These are phyloP conservation scores for Botrytis medusae DNA, from an alignment of 2,329 filamentous ascomycete genomes.

Conservation along the genomic window DNA sequence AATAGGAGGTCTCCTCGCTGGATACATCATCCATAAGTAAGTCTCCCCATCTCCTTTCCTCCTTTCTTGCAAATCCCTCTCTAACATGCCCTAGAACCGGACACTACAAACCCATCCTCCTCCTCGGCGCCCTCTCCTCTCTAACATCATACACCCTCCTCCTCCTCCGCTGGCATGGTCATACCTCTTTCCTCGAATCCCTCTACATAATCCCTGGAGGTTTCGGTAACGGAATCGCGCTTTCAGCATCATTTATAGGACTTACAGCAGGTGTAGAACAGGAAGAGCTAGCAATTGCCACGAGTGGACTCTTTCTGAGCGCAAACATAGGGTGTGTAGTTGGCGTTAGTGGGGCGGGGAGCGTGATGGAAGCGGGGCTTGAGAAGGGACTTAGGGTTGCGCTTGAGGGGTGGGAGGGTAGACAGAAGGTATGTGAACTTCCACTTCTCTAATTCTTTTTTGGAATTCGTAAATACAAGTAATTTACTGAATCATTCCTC, in stretches of 20 bases:
- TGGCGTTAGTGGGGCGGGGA: slow-evolving; percentile 29
- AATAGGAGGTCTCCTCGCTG: slow-evolving; percentile 60
- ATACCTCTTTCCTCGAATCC: slow-evolving; percentile 56
- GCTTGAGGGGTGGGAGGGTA: slow-evolving; percentile 23
- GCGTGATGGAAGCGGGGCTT: slow-evolving; percentile 28
- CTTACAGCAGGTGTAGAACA: slow-evolving; percentile 49
- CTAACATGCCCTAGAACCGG: slow-evolving; percentile 47
- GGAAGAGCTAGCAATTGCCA: slow-evolving; percentile 50
- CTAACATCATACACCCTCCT: slow-evolving; percentile 53
- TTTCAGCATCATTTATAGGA: slow-evolving; percentile 50
- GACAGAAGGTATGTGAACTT: slow-evolving; percentile 14
- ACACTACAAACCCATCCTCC: slow-evolving; percentile 55
- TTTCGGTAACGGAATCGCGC: slow-evolving; percentile 50
- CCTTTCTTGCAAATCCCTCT: neutral
- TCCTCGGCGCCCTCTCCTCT: slow-evolving; percentile 51
- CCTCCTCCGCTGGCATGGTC: slow-evolving; percentile 57
- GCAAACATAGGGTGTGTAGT: slow-evolving; percentile 30
- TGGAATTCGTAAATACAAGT: fast-evolving
- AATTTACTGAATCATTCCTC: neutral
- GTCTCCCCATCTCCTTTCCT: neutral
- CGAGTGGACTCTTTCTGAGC: slow-evolving; percentile 48
- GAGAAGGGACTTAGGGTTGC: slow-evolving; percentile 25
- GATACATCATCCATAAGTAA: slow-evolving; percentile 42
- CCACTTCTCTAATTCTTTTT: neutral
- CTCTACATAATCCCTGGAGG: slow-evolving; percentile 60